These are phyloP conservation scores for Alternaria arborescens DNA, from an alignment of 2,329 filamentous ascomycete species.

Conservation along the genomic window DNA sequence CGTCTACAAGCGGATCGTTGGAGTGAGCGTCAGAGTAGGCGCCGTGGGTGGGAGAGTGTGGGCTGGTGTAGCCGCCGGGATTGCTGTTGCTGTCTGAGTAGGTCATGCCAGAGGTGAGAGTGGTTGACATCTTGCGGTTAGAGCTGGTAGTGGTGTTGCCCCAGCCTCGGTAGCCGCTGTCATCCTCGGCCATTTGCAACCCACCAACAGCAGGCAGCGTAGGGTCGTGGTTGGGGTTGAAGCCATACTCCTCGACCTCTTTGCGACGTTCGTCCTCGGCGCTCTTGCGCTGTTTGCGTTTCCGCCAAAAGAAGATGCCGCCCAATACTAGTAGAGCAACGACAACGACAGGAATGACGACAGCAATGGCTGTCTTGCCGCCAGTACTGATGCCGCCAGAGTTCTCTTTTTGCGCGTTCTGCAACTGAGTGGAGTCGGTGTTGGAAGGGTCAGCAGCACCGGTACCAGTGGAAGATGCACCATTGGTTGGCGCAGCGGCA, in stretches of 20 bases:
- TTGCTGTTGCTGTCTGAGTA: slow-evolving; percentile 76
- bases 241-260: slow-evolving; percentile 96
- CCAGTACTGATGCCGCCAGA: slow-evolving; percentile 62
- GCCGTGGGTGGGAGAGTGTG: slow-evolving; percentile 70
- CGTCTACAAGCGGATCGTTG: slow-evolving; percentile 69
- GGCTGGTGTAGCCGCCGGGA: slow-evolving; percentile 60
- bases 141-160: slow-evolving; percentile 78
- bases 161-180: slow-evolving; percentile 91
- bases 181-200: slow-evolving; percentile 74
- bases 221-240: slow-evolving; percentile 96
- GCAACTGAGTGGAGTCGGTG: slow-evolving; percentile 19
- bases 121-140: slow-evolving; percentile 84
- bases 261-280: slow-evolving; percentile 90
- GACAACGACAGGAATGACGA: slow-evolving; percentile 90
- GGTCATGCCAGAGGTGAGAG: slow-evolving; percentile 76
- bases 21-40: slow-evolving; percentile 74
- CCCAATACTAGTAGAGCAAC: slow-evolving; percentile 81
- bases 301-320: slow-evolving; percentile 86
- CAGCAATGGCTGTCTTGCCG: slow-evolving; percentile 87
- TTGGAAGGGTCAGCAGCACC: slow-evolving; percentile 16
- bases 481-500: slow-evolving; percentile 13
- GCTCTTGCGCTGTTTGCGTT: slow-evolving; percentile 82
- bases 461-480: slow-evolving; percentile 8
- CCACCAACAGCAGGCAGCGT: slow-evolving; percentile 70
- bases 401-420: slow-evolving; percentile 21